phyloP scores from a whole-genome alignment of 331 rosid genomes.

The Acacia pycnantha region DNA sequence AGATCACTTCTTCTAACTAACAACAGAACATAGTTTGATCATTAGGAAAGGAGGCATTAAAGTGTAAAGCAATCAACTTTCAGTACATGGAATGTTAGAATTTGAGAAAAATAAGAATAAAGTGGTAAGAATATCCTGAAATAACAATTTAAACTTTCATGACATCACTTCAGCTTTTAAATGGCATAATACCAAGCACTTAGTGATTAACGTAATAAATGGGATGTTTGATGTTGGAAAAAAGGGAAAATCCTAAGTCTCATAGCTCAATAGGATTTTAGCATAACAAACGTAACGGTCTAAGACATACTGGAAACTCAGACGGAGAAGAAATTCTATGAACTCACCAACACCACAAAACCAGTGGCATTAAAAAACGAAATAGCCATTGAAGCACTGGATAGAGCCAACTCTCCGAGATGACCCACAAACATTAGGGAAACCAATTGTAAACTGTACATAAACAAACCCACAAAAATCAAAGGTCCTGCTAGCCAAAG shows the following conservation, averaged over 20 bases:
- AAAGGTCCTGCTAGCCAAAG: slow-evolving; percentile 80
- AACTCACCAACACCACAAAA: slow-evolving; percentile 63
- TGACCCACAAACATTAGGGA: slow-evolving; percentile 79
- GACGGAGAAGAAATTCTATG: not conserved
- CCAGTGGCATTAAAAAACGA: slow-evolving; percentile 66
- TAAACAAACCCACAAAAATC: slow-evolving; percentile 50
- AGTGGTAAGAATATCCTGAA: not conserved
- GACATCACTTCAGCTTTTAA: not conserved
- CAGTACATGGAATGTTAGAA: not conserved
- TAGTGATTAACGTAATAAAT: not conserved
- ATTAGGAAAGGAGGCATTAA: not conserved
- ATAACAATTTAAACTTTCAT: not conserved
- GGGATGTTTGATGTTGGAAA: not conserved
- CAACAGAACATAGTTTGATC: not conserved
- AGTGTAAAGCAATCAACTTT: not conserved
- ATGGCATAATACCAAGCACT: not conserved
- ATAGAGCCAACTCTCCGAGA: slow-evolving; percentile 60
- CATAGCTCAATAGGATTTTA: not conserved
- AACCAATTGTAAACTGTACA: slow-evolving; percentile 50
- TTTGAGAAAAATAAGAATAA: not conserved
- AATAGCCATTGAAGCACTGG: slow-evolving; percentile 71
- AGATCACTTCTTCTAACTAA: not conserved
- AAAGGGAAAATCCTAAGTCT: not conserved
- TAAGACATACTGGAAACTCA: not conserved
- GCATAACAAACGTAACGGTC: not conserved